Evolutionary conservation across 192 early-diverging fungal species (phyloP).

Genomic region (Haplosporangium gracile): DNA sequence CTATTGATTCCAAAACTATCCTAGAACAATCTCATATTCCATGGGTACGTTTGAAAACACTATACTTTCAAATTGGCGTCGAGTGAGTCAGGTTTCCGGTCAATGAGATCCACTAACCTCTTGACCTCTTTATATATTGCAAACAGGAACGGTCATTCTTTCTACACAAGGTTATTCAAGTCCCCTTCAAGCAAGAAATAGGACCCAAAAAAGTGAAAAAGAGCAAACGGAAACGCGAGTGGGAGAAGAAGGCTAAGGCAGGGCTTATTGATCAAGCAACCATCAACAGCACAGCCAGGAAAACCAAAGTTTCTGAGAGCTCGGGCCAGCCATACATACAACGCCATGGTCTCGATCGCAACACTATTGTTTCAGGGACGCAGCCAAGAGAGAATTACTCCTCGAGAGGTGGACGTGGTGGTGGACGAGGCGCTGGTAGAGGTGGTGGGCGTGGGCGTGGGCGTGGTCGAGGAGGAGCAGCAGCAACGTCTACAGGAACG

Average conservation of each 20-base stretch:
- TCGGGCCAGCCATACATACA: slow-evolving; percentile 31
- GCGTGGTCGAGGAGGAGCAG: slow-evolving; percentile 17
- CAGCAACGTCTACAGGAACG: background rate
- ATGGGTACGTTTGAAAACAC: slow-evolving; percentile 22
- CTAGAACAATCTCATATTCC: slow-evolving; percentile 25
- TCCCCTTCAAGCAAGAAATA: slow-evolving; percentile 19
- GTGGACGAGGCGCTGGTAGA: slow-evolving; percentile 4
- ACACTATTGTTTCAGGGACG: slow-evolving; percentile 36
- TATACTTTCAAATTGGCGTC: too few relatives aligned
- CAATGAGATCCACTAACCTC: background rate
- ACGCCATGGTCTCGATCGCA: slow-evolving; percentile 36
- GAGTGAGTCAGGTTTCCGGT: too few relatives aligned
- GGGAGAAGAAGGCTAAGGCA: slow-evolving; percentile 45
- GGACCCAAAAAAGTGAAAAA: slow-evolving; percentile 15
- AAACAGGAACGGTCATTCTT: slow-evolving; percentile 40
- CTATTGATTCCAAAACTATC: slow-evolving; percentile 29
- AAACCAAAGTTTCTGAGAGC: slow-evolving; percentile 40
- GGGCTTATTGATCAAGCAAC: slow-evolving; percentile 30
- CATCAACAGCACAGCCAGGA: slow-evolving; percentile 20
- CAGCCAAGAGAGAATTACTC: background rate
- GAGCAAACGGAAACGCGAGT: slow-evolving; percentile 50
- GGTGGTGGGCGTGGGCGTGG: slow-evolving; percentile 20
- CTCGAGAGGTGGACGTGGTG: slow-evolving; percentile 14
- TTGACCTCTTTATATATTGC: background rate
- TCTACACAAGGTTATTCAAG: slow-evolving; percentile 38